Conservation (phyloP, 441 rosid species). For the Populus hybrid region DNA sequence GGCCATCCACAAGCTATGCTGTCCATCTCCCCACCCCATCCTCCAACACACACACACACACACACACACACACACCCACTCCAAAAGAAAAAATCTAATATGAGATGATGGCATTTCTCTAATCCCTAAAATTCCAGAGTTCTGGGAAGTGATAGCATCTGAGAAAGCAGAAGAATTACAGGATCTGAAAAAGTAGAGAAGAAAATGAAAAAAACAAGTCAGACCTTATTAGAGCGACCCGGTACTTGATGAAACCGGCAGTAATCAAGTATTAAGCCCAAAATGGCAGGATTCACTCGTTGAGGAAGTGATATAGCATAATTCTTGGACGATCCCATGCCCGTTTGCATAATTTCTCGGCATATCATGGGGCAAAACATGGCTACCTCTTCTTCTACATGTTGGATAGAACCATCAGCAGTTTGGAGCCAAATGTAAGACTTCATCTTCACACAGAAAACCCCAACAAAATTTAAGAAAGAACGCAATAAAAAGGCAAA, state of each 20-base stretch:
- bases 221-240: conserved; percentile 67
- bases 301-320: conserved; percentile 68
- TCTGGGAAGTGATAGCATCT: neutral
- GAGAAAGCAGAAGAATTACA: neutral
- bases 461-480: conserved; percentile 4
- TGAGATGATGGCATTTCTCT: neutral
- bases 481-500: neutral
- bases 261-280: conserved; percentile 60
- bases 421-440: conserved; percentile 72
- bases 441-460: conserved; percentile 44
- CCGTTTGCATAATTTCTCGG: conserved; percentile 48
- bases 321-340: conserved; percentile 63
- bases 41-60: neutral
- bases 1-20: neutral
- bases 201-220: neutral
- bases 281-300: conserved; percentile 50
- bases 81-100: neutral
- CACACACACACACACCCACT: no score
- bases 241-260: conserved; percentile 71
- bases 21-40: neutral
- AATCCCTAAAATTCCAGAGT: neutral
- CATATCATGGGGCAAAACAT: conserved; percentile 73
- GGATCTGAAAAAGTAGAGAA: neutral
- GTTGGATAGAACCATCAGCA: conserved; percentile 65
- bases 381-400: conserved; percentile 75